A percentile compares a stretch with the other conserved stretches of the same genome.
Conservation (phyloP, 148 eudicot species). For the Amaranthus cruentus region DNA sequence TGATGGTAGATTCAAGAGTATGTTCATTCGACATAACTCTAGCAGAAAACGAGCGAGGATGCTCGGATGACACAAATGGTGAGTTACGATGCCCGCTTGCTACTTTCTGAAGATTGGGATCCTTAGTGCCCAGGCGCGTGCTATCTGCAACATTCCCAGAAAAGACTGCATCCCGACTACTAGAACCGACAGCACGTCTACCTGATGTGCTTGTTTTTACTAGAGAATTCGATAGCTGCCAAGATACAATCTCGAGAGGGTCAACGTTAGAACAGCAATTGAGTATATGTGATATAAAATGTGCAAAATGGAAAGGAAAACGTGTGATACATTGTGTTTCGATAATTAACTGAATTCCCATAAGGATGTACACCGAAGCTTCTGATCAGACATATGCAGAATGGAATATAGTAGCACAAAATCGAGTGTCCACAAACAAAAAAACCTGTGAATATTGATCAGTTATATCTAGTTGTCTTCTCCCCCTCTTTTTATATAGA, state of each 20-base stretch:
- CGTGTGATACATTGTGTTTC: too few species aligned
- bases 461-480: too few species aligned
- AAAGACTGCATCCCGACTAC: constrained; percentile 45
- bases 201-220: constrained; percentile 30
- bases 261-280: too few species aligned
- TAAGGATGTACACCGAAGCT: too few species aligned
- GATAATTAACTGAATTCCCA: too few species aligned
- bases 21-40: constrained; percentile 30
- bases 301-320: too few species aligned
- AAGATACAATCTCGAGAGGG: background rate
- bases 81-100: constrained; percentile 30
- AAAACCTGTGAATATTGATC: too few species aligned
- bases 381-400: too few species aligned
- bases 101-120: constrained; percentile 20
- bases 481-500: too few species aligned
- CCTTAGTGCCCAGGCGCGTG: constrained; percentile 23
- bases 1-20: constrained; percentile 49
- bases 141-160: constrained; percentile 34
- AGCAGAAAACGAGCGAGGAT: constrained; percentile 25
- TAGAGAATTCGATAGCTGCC: constrained; percentile 28
- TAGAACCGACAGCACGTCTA: constrained; percentile 39
- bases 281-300: too few species aligned
- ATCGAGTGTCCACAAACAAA: too few species aligned
- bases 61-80: constrained; percentile 33
- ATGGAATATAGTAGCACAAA: too few species aligned